Conservation (phyloP, 2,329 filamentous ascomycete species). For the Cytospora mali region DNA sequence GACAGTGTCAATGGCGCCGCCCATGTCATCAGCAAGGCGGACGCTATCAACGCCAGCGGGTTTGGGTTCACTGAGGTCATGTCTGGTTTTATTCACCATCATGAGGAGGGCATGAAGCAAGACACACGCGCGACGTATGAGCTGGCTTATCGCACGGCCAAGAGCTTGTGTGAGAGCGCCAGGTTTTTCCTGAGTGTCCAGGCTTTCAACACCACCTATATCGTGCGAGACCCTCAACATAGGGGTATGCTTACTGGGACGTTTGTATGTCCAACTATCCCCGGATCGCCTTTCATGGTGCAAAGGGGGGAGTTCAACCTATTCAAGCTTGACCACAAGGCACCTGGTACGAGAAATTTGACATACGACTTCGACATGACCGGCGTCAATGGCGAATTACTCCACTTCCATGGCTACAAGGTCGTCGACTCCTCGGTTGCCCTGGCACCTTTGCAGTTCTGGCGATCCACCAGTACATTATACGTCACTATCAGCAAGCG, state of each 20-base stretch:
- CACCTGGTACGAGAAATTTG: slow-evolving; percentile 60
- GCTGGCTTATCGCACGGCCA: slow-evolving; percentile 54
- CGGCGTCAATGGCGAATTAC: slow-evolving; percentile 52
- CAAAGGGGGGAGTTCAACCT: slow-evolving; percentile 59
- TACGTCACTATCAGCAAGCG: slow-evolving; percentile 60
- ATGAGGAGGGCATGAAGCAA: slow-evolving; percentile 43
- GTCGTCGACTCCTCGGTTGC: slow-evolving; percentile 62
- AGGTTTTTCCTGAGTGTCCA: slow-evolving; percentile 63
- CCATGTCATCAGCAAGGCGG: slow-evolving; percentile 46
- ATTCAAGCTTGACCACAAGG: slow-evolving; percentile 55
- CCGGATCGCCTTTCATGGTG: slow-evolving; percentile 63
- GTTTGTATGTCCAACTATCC: slow-evolving; percentile 57
- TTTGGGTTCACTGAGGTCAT: slow-evolving; percentile 68
- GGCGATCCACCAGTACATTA: slow-evolving; percentile 63
- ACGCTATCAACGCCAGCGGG: slow-evolving; percentile 48
- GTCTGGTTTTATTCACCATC: slow-evolving; percentile 63
- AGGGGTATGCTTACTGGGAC: slow-evolving; percentile 60
- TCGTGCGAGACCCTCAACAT: slow-evolving; percentile 52
- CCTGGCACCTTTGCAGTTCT: slow-evolving; percentile 58
- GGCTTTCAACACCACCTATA: slow-evolving; percentile 53
- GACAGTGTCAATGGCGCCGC: slow-evolving; percentile 43
- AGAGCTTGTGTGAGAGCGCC: slow-evolving; percentile 57
- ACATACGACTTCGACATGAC: slow-evolving; percentile 65
- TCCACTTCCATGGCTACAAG: slow-evolving; percentile 66
- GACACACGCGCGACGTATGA: slow-evolving; percentile 56